Base-by-base conservation (phyloP, 1,284 basidiomycete species). In the Malassezia slooffiae region DNA sequence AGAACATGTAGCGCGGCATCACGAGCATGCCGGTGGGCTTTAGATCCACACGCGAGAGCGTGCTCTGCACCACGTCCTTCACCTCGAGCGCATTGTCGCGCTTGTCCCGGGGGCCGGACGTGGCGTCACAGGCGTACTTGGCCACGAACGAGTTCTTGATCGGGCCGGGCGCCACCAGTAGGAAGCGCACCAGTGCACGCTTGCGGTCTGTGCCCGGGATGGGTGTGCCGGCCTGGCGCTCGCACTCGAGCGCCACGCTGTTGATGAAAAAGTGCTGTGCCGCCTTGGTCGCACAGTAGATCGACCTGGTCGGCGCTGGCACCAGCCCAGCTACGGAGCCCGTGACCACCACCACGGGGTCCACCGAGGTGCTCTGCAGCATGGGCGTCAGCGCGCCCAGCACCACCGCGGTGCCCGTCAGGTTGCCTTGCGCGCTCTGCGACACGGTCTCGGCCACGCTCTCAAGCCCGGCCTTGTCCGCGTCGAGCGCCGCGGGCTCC, bases 201-300 rank as follows among this genome's bases (percentile, higher is more conserved):
- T 40, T 34, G 23, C 26, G 5, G 12, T 34, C 15, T 3, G 26
- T 46, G 24, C 36, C 38, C 13, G 37, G 41, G 10, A 42, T 31
- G 11, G 17, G 15, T 15, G 29, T 16, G 9, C 37, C 48, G 9
- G 57, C 46, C 32, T 69, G 66, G 4, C 73, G 64, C 49, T 73
- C 71, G 23, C 71, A 68, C 39, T 91, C 85, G 47, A 87, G 81
- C 2, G 83, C 74, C 22, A 87, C 76, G 4, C 82, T 74, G 69
- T 84, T 80, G 70, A 84, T 85, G 46, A 87, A 79, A 32, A 82
- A 69, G 34, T 86, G 75, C 2, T 82, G 82, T 0, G 85, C 82
- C 2, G 82, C 75, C 70, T 95, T 95, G 4, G 83, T 85, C 0
- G 86, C 80, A 0, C 78, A 79, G 69, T 95, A 95, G 21, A 95